Conservation (phyloP, 768 basidiomycete genomes). For the Stropharia rugosoannulata region DNA sequence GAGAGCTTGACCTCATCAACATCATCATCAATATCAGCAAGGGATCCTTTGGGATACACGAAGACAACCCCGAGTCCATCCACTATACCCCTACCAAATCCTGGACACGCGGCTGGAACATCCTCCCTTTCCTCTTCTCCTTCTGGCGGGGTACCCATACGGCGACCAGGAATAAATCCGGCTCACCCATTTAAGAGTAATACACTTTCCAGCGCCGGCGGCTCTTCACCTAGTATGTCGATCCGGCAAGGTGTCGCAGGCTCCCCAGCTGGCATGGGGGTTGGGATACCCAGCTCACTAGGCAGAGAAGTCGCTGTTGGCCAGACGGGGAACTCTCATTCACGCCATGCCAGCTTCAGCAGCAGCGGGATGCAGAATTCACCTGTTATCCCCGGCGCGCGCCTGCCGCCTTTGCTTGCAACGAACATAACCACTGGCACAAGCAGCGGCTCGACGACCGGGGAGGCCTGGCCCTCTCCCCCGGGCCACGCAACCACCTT, state of each 20-base stretch:
- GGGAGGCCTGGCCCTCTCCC: slow-evolving; percentile 12
- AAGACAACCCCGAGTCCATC: slow-evolving; percentile 1
- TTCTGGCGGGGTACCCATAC: slow-evolving; percentile 28
- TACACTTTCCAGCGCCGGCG: slow-evolving; percentile 31
- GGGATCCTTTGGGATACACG: slow-evolving; percentile 14
- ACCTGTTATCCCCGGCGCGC: slow-evolving; percentile 4
- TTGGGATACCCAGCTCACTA: slow-evolving; percentile 2
- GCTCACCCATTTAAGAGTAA: slow-evolving; percentile 41
- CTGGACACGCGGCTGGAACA: slow-evolving; percentile 1
- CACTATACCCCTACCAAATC: neutral
- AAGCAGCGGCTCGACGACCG: neutral
- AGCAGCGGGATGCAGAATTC: slow-evolving; percentile 5
- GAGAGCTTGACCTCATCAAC: slow-evolving; percentile 46
- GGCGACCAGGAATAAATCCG: slow-evolving; percentile 29
- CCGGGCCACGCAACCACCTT: slow-evolving; percentile 14
- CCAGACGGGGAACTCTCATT: neutral
- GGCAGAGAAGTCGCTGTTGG: neutral
- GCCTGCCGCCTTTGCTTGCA: slow-evolving; percentile 28
- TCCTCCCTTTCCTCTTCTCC: slow-evolving; percentile 30
- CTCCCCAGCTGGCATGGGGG: slow-evolving; percentile 3
- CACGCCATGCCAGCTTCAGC: slow-evolving; percentile 6
- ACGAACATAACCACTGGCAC: slow-evolving; percentile 1
- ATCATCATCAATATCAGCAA: slow-evolving; percentile 24
- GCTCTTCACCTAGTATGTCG: slow-evolving; percentile 33
- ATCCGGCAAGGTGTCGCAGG: slow-evolving; percentile 24